Evolutionary conservation across 495 filamentous ascomycete genomes (phyloP), one percentile per base, ranked within the genome.

Genomic region (Pyrenula aspistea): DNA sequence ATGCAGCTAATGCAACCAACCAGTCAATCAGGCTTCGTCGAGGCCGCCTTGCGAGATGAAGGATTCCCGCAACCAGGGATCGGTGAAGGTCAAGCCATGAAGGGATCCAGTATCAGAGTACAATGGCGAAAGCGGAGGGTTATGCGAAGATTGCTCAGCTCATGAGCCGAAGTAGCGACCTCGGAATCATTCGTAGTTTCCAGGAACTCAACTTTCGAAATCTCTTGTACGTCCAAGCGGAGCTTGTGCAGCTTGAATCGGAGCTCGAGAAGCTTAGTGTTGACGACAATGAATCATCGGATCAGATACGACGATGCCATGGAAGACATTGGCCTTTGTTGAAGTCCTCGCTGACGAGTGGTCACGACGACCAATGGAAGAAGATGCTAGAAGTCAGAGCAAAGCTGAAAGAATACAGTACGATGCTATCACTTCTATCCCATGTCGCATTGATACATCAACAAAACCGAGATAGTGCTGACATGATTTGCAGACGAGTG

Each of bases 151-250:
- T 63, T 23, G 59, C 61, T 0, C 22, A 25, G 4, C 25, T 63
- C n/a, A 63, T 67, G 49, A 59, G 56, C 8, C 15, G 11, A 2
- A 42, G 63, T 51, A 24, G 19, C 11, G 55, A 60, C 3, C 56
- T 63, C 24, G 55, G 62, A 0, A 63, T 70, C 11, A 62, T 67
- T 55, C 61, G 64, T 21, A 63, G 66, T 12, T 71, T 71, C 48
- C 61, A 58, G 25, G 56, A 56, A 23, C 51, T 68, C 3, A 69
- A 68, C 25, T 57, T 60, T 19, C 63, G 63, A 47, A 67, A 70
- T 51, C 50, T 71, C 22, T 59, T 72, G 12, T 69, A 71, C 54
- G 60, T 64, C 25, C 70, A 71, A 57, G 68, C 66, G 4, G 70
- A 65, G 36, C 54, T 68, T 20, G 59, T 57, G 2, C 54, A 66